phyloP scores from a whole-genome alignment of 208 protist species.

The Leishmania major region DNA sequence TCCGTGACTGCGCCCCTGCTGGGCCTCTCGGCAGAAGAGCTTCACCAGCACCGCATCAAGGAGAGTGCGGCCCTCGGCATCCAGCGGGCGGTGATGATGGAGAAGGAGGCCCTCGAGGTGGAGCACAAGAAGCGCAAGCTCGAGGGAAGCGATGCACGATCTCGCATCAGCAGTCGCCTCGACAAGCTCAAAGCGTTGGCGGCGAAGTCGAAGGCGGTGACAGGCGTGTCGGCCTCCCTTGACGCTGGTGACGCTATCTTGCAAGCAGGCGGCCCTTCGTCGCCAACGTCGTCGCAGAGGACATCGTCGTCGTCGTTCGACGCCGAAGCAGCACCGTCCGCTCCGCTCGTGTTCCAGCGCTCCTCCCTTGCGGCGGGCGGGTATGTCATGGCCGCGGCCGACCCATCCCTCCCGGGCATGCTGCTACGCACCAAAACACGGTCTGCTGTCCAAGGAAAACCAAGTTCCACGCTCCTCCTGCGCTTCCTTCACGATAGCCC shows the following conservation, averaged over 20 bases:
- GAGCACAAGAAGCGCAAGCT: slow-evolving; percentile 59
- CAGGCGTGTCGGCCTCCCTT: not conserved
- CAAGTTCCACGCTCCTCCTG: slow-evolving; percentile 81
- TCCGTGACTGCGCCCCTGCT: slow-evolving; percentile 18
- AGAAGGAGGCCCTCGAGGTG: slow-evolving; percentile 63
- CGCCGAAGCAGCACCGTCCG: slow-evolving; percentile 2
- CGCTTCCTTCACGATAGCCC: slow-evolving; percentile 39
- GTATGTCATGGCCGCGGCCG: slow-evolving; percentile 50
- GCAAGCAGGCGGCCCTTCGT: not conserved
- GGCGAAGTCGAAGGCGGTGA: slow-evolving; percentile 9
- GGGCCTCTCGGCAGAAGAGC: slow-evolving; percentile 70
- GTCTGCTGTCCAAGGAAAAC: slow-evolving; percentile 45
- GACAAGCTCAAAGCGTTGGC: slow-evolving; percentile 53
- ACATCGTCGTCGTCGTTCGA: not conserved
- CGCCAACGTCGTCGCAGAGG: not conserved
- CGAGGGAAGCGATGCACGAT: slow-evolving; percentile 60
- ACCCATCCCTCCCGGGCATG: not conserved
- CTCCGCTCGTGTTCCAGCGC: slow-evolving; percentile 66
- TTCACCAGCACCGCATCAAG: slow-evolving; percentile 70
- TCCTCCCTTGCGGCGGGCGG: slow-evolving; percentile 69
- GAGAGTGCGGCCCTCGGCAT: slow-evolving; percentile 77
- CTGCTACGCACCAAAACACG: slow-evolving; percentile 4
- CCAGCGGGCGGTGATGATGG: slow-evolving; percentile 62
- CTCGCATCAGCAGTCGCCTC: slow-evolving; percentile 60
- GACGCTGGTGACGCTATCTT: no score